These are phyloP conservation scores for Obelidium mucronatum DNA, from an alignment of 192 early-diverging fungal species.

Conservation along the genomic window DNA sequence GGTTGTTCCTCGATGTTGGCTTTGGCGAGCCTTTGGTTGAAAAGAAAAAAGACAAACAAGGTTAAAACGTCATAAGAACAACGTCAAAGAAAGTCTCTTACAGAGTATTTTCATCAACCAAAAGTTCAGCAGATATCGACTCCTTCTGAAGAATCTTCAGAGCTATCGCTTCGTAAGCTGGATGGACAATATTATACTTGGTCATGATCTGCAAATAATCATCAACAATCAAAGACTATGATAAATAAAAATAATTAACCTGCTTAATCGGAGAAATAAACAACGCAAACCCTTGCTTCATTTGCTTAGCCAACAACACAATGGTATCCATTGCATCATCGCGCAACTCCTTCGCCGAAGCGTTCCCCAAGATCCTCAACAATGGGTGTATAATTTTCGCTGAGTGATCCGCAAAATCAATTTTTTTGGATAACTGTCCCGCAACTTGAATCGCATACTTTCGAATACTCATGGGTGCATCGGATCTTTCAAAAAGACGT, in stretches of 20 bases:
- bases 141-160: slow-evolving; percentile 79
- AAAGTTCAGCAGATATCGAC: slow-evolving; percentile 71
- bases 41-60: slow-evolving; percentile 10
- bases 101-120: slow-evolving; percentile 56
- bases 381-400: slow-evolving; percentile 88
- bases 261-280: slow-evolving; percentile 90
- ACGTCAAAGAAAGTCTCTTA: too few species aligned
- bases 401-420: slow-evolving; percentile 85
- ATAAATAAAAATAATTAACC: slow-evolving; percentile 53
- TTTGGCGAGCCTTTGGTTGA: slow-evolving; percentile 36
- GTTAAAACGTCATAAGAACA: too few species aligned
- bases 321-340: slow-evolving; percentile 80
- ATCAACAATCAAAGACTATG: not conserved
- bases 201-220: slow-evolving; percentile 51
- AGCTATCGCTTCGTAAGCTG: slow-evolving; percentile 78
- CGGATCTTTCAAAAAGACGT: slow-evolving; percentile 76
- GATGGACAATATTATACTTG: slow-evolving; percentile 69
- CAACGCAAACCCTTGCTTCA: slow-evolving; percentile 84
- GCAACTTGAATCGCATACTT: slow-evolving; percentile 75
- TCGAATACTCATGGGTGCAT: slow-evolving; percentile 66
- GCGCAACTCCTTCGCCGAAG: slow-evolving; percentile 59
- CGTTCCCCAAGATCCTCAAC: slow-evolving; percentile 72
- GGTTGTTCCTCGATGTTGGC: slow-evolving; percentile 42
- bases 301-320: slow-evolving; percentile 80
- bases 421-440: slow-evolving; percentile 74